phyloP scores from a whole-genome alignment of 2,329 filamentous ascomycete genomes.

The Massarina eburnea region DNA sequence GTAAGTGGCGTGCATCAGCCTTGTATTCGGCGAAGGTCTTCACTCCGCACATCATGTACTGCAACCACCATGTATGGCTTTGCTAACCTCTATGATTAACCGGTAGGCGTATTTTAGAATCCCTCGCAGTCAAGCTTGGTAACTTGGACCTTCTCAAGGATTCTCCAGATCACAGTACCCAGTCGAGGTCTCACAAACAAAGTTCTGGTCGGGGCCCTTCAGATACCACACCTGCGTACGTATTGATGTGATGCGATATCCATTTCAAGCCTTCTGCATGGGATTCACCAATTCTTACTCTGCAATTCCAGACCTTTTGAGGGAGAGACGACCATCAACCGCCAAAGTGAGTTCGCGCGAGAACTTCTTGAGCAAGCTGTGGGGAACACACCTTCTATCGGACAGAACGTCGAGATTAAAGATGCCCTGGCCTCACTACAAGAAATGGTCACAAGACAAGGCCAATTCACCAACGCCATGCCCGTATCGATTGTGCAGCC shows the following conservation, averaged over 20 bases:
- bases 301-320: too few species aligned
- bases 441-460: constrained; percentile 34
- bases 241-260: too few species aligned
- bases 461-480: constrained; percentile 16
- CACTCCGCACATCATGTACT: not conserved
- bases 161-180: constrained; percentile 23
- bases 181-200: constrained; percentile 24
- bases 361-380: constrained; percentile 47
- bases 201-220: constrained; percentile 15
- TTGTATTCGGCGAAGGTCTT: too few species aligned
- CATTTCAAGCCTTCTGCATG: too few species aligned
- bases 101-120: constrained; percentile 40
- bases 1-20: not conserved
- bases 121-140: constrained; percentile 34
- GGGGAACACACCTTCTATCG: constrained; percentile 36
- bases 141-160: constrained; percentile 27
- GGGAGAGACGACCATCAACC: constrained; percentile 52
- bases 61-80: not conserved
- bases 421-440: constrained; percentile 35
- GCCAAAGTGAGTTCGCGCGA: constrained; percentile 52
- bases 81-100: not conserved
- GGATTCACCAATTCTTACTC: too few species aligned
- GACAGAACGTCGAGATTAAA: constrained; percentile 36
- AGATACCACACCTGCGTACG: constrained; percentile 29
- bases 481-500: constrained; percentile 10